Base-by-base conservation (phyloP, 495 filamentous ascomycete genomes). In the Hyaloscypha bicolor region DNA sequence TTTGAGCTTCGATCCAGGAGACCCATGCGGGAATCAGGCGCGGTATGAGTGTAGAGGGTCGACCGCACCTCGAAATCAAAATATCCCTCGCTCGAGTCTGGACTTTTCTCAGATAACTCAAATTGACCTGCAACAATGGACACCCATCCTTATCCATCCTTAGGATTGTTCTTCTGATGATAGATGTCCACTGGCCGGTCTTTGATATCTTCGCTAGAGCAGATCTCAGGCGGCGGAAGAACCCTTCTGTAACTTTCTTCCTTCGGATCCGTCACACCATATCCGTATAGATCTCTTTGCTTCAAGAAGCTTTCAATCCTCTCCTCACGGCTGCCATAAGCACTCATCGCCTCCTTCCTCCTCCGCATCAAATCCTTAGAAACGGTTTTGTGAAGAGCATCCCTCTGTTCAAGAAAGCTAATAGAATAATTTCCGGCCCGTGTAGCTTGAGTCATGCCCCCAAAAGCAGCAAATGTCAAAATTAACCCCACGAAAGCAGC, bases 241-340 rank as follows among this genome's bases (percentile, higher is more conserved):
- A 74, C 25, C 48, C 55, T 74, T 33, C 60, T 65, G 22, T 64
- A 64, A 6, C 32, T 53, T 48, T 74, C 72, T 56, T 71, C 69
- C 33, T 35, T 53, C 4, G 53, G 55, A 55, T 70, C 64, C 21
- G 33, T 48, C 5, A 66, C 2, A 1, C 60, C 65, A 61, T 67
- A 71, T 55, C 65, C 72, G 31, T 51, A 33, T 14, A 61, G 66
- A 76, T 94, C 88, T 65, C 91, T 83, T 45, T 88, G 84, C 71
- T 85, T 82, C 25, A 96, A 71, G 72, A 96, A 96, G n/a, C 75
- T 83, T 68, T 91, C 79, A 39, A 97, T 85, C 60, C 91, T 83
- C 68, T 86, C 87, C 55, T 91, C 84, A 48, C 81, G 84, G 62
- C 77, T 80, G 65, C 83, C 80, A 35, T 78, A 74, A 3, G 77